These are phyloP conservation scores for Solanum tacnaense DNA, from an alignment of 257 asterid genomes.

Conservation along the genomic window DNA sequence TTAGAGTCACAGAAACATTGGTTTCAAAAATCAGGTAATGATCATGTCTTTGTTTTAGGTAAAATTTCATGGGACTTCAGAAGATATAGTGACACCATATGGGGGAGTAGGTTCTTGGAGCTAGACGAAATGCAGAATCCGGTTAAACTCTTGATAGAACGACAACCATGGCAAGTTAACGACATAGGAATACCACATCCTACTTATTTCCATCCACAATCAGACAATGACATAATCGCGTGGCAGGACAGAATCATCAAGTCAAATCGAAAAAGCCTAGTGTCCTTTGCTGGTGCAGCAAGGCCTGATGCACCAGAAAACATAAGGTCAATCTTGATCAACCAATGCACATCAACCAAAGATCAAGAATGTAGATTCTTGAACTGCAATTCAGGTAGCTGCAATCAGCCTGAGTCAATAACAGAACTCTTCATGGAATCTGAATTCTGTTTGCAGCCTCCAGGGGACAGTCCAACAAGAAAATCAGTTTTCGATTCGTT, in stretches of 20 bases:
- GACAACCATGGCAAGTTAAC: constrained; percentile 54
- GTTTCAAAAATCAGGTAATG: constrained; percentile 45
- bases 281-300: constrained; percentile 61
- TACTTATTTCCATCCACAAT: constrained; percentile 54
- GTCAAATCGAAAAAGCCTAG: constrained; percentile 15
- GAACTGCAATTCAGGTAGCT: constrained; percentile 37
- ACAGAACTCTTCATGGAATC: constrained; percentile 37
- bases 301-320: constrained; percentile 33
- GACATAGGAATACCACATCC: constrained; percentile 72
- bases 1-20: constrained; percentile 40
- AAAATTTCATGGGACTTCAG: constrained; percentile 71
- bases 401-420: constrained; percentile 33
- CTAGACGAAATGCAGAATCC: constrained; percentile 72
- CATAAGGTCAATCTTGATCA: constrained; percentile 40
- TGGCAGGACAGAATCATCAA: constrained; percentile 41
- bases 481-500: constrained; percentile 66
- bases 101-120: constrained; percentile 61
- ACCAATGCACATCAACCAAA: constrained; percentile 27
- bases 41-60: constrained; percentile 60
- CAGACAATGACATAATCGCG: constrained; percentile 38
- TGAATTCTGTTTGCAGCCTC: constrained; percentile 69
- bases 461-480: constrained; percentile 69
- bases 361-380: constrained; percentile 33
- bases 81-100: constrained; percentile 19
- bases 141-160: constrained; percentile 48